Evolutionary conservation across 306 rosid genomes (phyloP), one percentile per base, ranked within the genome.

Genomic region (Aeschynomene evenia): DNA sequence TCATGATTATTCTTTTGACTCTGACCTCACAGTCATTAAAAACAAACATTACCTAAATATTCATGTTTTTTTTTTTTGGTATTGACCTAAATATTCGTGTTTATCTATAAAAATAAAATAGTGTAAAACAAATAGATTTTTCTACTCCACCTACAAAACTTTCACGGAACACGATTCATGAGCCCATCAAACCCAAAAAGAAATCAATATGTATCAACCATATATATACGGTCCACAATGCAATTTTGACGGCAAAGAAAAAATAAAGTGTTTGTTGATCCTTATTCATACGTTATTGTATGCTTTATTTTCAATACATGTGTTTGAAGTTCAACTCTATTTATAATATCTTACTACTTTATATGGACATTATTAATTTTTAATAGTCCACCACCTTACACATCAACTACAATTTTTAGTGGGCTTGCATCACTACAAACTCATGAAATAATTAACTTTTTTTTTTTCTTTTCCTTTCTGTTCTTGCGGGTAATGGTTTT

Each of bases 371-470:
- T 54, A n/a, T 24, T 45, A 29, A 28, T 28, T n/a, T n/a, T n/a
- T 28, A 28, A 28, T 28, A n/a, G 70, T 0, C 31, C 23, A 45
- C 42, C 52, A 45, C 12, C 6, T 8, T 43, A 6, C 63, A 18
- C 73, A 75, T 66, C 81, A 56, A 57, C 51, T 37, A 49, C 42
- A 37, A 49, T 16, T 59, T 58, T 40, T 18, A 61, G 71, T 79
- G 76, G 71, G 56, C 70, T 72, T 73, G 83, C 83, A 79, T 67
- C 83, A 73, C 63, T 75, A 64, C 84, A 71, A 22, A 0, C 67
- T 4, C 24, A 51, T 72, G 24, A 52, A 29, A 51, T 67, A 67
- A 53, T 59, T 9, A 24, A 51, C 23, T 63, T 56, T 20, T 48
- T 52, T 73, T n/a, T n/a, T 73, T 23, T 7, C 22, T 62, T 63